Conservation (phyloP, 495 filamentous ascomycete genomes). For the Stereocaulon alpinum region DNA sequence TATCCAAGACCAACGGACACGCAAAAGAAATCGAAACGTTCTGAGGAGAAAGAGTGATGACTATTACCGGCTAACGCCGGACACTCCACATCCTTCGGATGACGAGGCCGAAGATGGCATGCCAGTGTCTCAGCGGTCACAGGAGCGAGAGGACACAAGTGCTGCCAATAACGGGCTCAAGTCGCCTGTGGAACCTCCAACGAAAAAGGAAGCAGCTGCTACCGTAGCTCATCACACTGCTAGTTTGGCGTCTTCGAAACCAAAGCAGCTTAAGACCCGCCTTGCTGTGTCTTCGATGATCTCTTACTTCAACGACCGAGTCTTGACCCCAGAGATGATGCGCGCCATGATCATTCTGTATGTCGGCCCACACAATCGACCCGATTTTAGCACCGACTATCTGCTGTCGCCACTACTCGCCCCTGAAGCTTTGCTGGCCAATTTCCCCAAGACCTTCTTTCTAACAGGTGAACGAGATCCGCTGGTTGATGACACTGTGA, state of each 20-base stretch:
- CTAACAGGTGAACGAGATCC: constrained; percentile 93
- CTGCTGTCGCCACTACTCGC: constrained; percentile 81
- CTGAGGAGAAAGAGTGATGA: constrained; percentile 68
- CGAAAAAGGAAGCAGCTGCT: constrained; percentile 23
- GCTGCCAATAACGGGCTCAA: constrained; percentile 3
- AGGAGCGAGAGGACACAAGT: constrained; percentile 3
- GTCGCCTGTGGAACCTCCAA: constrained; percentile 16
- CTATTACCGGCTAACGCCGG: constrained; percentile 49
- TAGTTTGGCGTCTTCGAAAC: constrained; percentile 39
- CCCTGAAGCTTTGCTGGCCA: constrained; percentile 67
- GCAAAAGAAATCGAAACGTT: constrained; percentile 66
- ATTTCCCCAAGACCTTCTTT: constrained; percentile 87
- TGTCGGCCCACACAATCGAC: constrained; percentile 83
- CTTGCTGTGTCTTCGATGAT: constrained; percentile 93
- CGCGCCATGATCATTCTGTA: constrained; percentile 98
- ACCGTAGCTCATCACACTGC: constrained; percentile 25
- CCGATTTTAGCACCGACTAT: constrained; percentile 87
- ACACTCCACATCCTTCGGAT: constrained; percentile 57
- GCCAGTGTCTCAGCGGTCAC: constrained; percentile 15
- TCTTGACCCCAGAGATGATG: constrained; percentile 96
- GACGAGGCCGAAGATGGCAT: constrained; percentile 40
- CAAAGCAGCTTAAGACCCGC: constrained; percentile 67
- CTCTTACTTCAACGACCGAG: constrained; percentile 92
- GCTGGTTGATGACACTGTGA: constrained; percentile 89
- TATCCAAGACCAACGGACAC: constrained; percentile 71